phyloP scores from a whole-genome alignment of 805 yeast genomes.

The Starmerella vitae region DNA sequence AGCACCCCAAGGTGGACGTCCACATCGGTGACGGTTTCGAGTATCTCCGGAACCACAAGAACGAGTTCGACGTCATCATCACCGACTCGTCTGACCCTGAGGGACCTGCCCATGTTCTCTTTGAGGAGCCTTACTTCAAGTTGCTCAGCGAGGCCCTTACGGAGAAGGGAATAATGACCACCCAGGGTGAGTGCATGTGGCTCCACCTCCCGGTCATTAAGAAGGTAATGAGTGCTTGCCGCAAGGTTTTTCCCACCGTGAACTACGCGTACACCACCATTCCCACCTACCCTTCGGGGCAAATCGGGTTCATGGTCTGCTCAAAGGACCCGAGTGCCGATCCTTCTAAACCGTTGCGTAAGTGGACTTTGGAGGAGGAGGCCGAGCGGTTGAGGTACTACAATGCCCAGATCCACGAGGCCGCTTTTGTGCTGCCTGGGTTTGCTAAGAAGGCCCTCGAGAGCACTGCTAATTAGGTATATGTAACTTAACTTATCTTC shows the following conservation, averaged over 20 bases:
- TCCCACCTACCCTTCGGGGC: conserved; percentile 83
- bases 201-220: conserved; percentile 66
- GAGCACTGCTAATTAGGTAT: not conserved
- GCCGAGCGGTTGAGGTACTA: conserved; percentile 46
- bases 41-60: conserved; percentile 69
- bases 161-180: conserved; percentile 78
- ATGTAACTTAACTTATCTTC: not conserved
- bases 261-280: conserved; percentile 70
- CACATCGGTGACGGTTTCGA: conserved; percentile 97
- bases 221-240: conserved; percentile 61
- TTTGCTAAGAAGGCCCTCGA: conserved; percentile 42
- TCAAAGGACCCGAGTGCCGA: conserved; percentile 39
- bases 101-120: conserved; percentile 91
- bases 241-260: conserved; percentile 67
- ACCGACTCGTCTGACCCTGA: conserved; percentile 98
- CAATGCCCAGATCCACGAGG: conserved; percentile 48
- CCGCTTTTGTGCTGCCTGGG: conserved; percentile 65
- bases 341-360: conserved; percentile 42
- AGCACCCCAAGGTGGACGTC: conserved; percentile 79
- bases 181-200: conserved; percentile 86
- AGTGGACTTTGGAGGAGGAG: conserved; percentile 35
- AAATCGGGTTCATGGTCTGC: conserved; percentile 65
- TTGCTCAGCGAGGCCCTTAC: conserved; percentile 78
- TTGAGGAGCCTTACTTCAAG: conserved; percentile 84
- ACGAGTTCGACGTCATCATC: conserved; percentile 85